Evolutionary conservation across 1,284 basidiomycete genomes (phyloP), one percentile per base, ranked within the genome.

Genomic region (Prillingera fragicola): DNA sequence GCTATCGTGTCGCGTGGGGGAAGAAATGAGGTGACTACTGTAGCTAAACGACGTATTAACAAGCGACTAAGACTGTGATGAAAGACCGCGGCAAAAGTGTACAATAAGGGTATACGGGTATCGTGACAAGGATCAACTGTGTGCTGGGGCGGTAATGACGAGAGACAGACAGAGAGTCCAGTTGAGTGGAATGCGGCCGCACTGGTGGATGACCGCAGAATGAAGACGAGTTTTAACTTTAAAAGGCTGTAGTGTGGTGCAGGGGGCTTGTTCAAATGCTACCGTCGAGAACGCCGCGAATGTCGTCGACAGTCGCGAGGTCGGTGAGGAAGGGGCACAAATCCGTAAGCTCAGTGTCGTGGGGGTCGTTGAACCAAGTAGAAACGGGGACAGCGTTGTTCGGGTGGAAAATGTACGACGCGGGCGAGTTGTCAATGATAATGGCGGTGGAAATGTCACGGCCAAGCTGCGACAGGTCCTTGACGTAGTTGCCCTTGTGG

Each of bases 371-470:
- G 77, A 98, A 98, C 95, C 94, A 98, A 47, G 89, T 94, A 38
- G 92, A 96, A 44, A 99, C 91, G 8, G 94, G 94, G 6, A 97
- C 94, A 32, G 95, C 95, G 65, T 97, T 98, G 74, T 95, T 95
- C 14, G 92, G 91, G 66, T 99, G 94, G 79, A 99, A 99, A 59
- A 98, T 94, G 73, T 98, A 99, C 8, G 89, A 95, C 12, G 95
- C 94, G 10, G 94, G 94, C 29, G 91, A 96, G 73, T 98, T 99
- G 75, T 98, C 94, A 56, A 99, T 81, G 73, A 98, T 98, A 64
- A 98, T 97, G 50, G 86, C 88, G 63, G 94, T 89, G 29, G 80
- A 79, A 56, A 97, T 89, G 7, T 87, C 86, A 22, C 94, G 81
- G 27, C 94, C 94, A 31, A 99, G 78, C 72, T 97, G 95, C 32